Evolutionary conservation across 1,139 yeast genomes (phyloP), one percentile per base, ranked within the genome.

Genomic region (Geotrichum fermentans): DNA sequence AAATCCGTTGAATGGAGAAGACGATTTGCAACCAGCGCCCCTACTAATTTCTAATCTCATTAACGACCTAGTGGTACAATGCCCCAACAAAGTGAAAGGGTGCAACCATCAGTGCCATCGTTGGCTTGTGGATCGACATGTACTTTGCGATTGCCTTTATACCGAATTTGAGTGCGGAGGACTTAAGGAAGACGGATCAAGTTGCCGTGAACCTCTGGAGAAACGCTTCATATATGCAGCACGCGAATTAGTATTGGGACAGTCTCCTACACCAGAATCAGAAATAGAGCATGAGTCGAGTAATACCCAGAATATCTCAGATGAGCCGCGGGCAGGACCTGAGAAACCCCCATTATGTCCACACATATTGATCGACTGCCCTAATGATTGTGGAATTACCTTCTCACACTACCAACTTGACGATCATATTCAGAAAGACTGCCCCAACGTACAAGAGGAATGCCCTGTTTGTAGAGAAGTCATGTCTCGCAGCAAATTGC

Each of bases 21-120:
- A 73, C 49, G 81, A 77, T 54, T 63, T 82, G 24, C 74, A 71
- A 50, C 83, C 85, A 3, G 77, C 88, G 0, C 86, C 89, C 0
- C 72, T 80, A 16, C 65, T 82, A 14, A 70, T 83, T 10, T 65
- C 76, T n/a, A 80, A 81, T 56, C 69, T 82, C 58, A 71, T 81
- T 1, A 85, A 81, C 59, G 87, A 82, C 48, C 68, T 82, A 43
- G 68, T 70, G 47, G 85, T 82, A 0, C 65, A 61, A 43, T 83
- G 89, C 59, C 70, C 81, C 47, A 78, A 79, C 57, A 50, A 59
- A 11, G 67, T 64, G 33, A 61, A 82, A 43, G 89, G 88, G 0
- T 82, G 89, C 61, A 63, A 57, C 1, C 78, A 82, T 80, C 58
- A 57, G 2, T 84, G 83, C 2, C 70, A 78, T 52, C 66, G 87